Percentiles rank a stretch among this genome's conserved stretches.
phyloP scores from a whole-genome alignment of 331 rosid species.

The Pyrus hybrid region DNA sequence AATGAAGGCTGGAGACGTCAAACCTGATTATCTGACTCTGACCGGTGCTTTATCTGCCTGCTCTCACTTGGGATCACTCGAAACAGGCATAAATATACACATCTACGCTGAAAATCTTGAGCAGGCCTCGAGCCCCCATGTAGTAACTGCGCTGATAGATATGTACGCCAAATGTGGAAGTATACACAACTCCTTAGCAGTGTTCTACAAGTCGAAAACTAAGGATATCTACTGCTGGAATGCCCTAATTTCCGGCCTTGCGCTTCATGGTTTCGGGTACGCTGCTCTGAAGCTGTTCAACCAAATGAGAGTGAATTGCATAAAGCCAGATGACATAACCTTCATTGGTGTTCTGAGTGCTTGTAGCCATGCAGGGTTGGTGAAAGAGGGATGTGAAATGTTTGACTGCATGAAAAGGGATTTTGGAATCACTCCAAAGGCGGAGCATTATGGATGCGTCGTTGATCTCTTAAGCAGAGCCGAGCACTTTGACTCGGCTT shows the following conservation, averaged over 20 bases:
- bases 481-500: not conserved
- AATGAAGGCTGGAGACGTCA: conserved; percentile 13
- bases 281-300: conserved; percentile 17
- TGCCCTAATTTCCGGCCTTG: conserved; percentile 24
- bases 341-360: conserved; percentile 27
- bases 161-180: conserved; percentile 34
- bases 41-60: conserved; percentile 21
- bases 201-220: conserved; percentile 13
- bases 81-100: conserved; percentile 15
- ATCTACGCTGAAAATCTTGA: not conserved
- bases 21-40: conserved; percentile 19
- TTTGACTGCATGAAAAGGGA: conserved; percentile 13
- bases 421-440: conserved; percentile 16
- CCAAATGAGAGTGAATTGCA: conserved; percentile 7
- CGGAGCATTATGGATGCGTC: conserved; percentile 31
- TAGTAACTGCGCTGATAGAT: conserved; percentile 20
- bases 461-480: conserved; percentile 25
- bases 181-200: conserved; percentile 10
- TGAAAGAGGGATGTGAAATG: conserved; percentile 15
- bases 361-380: conserved; percentile 28
- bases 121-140: conserved; percentile 18
- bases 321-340: conserved; percentile 29
- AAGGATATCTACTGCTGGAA: conserved; percentile 27
- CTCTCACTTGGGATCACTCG: conserved; percentile 17
- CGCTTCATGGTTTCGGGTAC: conserved; percentile 14